Conservation (phyloP, 768 basidiomycete species). For the Lentinula lateritia region DNA sequence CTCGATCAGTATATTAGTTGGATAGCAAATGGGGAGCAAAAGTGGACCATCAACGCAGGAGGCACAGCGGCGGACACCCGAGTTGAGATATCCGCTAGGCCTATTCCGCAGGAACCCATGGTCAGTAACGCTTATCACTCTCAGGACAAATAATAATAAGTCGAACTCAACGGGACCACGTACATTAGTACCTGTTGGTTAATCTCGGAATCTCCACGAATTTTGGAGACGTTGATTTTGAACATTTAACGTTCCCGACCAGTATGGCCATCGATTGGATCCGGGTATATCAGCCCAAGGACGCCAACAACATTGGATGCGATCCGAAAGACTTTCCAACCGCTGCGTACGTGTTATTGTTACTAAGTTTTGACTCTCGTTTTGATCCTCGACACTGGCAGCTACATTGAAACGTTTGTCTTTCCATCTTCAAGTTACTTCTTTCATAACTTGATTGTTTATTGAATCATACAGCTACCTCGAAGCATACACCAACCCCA, state of each 20-base stretch:
- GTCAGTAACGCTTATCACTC: slow-evolving; percentile 25
- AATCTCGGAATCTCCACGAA: slow-evolving; percentile 84
- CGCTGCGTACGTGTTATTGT: slow-evolving; percentile 21
- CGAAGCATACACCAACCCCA: slow-evolving; percentile 79
- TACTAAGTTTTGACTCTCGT: background rate
- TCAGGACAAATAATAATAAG: background rate
- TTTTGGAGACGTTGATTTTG: slow-evolving; percentile 69
- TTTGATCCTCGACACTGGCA: background rate
- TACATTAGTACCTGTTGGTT: slow-evolving; percentile 66
- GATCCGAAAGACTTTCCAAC: slow-evolving; percentile 80
- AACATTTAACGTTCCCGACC: slow-evolving; percentile 66
- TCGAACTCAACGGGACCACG: background rate
- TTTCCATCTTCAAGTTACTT: background rate
- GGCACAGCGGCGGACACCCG: slow-evolving; percentile 53
- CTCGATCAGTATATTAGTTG: slow-evolving; percentile 66
- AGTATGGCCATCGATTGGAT: slow-evolving; percentile 67
- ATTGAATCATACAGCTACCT: slow-evolving; percentile 29
- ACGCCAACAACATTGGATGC: slow-evolving; percentile 76
- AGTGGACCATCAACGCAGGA: slow-evolving; percentile 65
- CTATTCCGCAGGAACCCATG: slow-evolving; percentile 83
- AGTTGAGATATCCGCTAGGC: slow-evolving; percentile 61
- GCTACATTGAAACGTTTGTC: background rate
- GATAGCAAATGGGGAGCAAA: slow-evolving; percentile 55
- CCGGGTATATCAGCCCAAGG: slow-evolving; percentile 79
- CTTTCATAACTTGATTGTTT: background rate